phyloP scores from a whole-genome alignment of 2,329 filamentous ascomycete genomes.

The Madurella fahalii region DNA sequence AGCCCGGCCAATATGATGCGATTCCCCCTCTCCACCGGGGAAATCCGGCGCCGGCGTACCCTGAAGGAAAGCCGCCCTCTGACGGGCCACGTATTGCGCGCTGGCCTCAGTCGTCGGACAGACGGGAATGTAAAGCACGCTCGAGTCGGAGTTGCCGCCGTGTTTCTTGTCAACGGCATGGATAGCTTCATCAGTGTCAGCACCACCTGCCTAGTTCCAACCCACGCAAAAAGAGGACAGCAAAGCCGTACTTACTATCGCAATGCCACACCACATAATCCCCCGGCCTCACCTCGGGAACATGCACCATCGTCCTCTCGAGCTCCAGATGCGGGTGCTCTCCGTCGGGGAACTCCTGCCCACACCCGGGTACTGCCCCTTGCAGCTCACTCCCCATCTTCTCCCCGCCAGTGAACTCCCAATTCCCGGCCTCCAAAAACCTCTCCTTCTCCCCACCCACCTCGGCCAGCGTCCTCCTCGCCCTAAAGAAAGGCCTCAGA shows the following conservation, averaged over 20 bases:
- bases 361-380: constrained; percentile 63
- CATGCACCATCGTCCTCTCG: constrained; percentile 64
- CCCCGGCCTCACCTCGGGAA: constrained; percentile 65
- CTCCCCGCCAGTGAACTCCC: constrained; percentile 26
- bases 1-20: constrained; percentile 46
- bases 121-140: constrained; percentile 84
- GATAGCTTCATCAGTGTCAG: constrained; percentile 43
- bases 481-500: constrained; percentile 76
- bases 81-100: constrained; percentile 63
- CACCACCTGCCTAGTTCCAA: not conserved
- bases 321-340: constrained; percentile 70
- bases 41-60: constrained; percentile 69
- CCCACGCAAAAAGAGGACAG: too few relatives aligned
- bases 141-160: constrained; percentile 66
- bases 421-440: constrained; percentile 40
- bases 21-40: constrained; percentile 66
- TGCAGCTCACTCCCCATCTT: constrained; percentile 46
- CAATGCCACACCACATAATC: constrained; percentile 85
- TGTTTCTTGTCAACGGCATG: constrained; percentile 83
- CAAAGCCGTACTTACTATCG: constrained; percentile 47
- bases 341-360: constrained; percentile 61
- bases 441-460: constrained; percentile 31
- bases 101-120: constrained; percentile 76
- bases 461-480: constrained; percentile 34
- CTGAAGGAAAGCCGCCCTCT: constrained; percentile 65